Evolutionary conservation across 306 rosid species (phyloP), one percentile per base, ranked within the genome.

Genomic region (Citrullus mucosospermus): DNA sequence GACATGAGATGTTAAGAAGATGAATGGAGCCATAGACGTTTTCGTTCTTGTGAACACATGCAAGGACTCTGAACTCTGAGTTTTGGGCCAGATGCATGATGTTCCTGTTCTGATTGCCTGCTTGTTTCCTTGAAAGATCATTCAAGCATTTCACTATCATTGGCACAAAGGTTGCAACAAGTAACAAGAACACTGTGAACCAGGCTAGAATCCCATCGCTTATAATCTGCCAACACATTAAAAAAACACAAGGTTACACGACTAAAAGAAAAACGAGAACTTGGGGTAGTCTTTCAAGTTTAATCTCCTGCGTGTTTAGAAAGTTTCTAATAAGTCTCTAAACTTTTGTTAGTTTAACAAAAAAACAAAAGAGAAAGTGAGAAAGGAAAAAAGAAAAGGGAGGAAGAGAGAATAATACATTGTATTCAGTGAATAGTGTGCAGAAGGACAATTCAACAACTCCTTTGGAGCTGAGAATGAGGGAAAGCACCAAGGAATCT

Each of bases 401-500:
- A 43, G 30, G 12, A 18, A 12, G 67, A 15, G 6, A 20, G 18
- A 61, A 65, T 9, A 20, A 73, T 30, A 89, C 87, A 70, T 59
- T n/a, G 4, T 2, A 8, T 63, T 91, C 92, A 41, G 55, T 74
- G 50, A 41, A 12, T 8, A 11, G 0, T 22, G 62, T 28, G 69
- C 56, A 84, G 16, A 8, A 0, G 50, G 82, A 56, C 15, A 92
- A 22, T 16, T 92, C 86, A n/a, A 92, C 80, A 1, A 88, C 82
- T 2, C 96, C 96, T 85, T 85, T 92, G 84, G 79, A 34, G 80
- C 85, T 81, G 82, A 92, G 20, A 76, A 92, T 81, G 75, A 90
- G 82, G 50, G 92, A 79, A 11, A 92, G 57, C 17, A 83, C 34
- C 6, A 90, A 51, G 48, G 90, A 87, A 56, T 90, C 92, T 1